Evolutionary conservation across 225 moss, liverwort and hornwort genomes (phyloP), one percentile per base, ranked within the genome.

Genomic region (Bryoerythrophyllum caledonicum): DNA sequence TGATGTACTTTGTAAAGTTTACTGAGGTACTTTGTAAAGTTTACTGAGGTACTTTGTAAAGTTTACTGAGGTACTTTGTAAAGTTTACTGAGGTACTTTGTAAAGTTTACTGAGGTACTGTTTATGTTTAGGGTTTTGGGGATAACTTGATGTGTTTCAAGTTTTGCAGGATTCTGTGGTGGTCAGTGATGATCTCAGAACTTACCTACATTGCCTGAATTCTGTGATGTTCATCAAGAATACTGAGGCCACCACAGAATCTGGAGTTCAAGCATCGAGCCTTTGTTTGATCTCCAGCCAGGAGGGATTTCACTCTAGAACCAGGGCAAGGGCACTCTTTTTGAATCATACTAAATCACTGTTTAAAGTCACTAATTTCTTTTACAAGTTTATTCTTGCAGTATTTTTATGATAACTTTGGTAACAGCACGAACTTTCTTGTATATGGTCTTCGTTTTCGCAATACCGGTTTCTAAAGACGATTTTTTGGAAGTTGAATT

Each of bases 171-270:
- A 57, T 23, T 67, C 3, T 32, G 67, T 54, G 79, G 73, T 65
- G 58, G 65, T 23, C 76, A 12, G 6, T 72, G 76, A 76, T 38
- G 67, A 72, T 51, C 7, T 52, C 0, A 62, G 16, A 72, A 72
- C 65, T 67, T 61, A 72, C 67, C 60, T 66, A 61, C 72, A 60
- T 81, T 60, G 67, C 72, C 76, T 72, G 67, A 66, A 65, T 72
- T 9, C 59, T 71, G 10, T 75, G 71, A 71, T 71, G 67, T 58
- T 32, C 25, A 28, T 70, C 13, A 61, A 46, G 54, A 21, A 43
- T 40, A 11, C 68, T 26, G 72, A 73, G 73, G 51, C 73, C 67
- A 79, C 55, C 44, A 9, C 20, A 51, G 66, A 46, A 27, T 27
- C 27, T 4, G 28, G 6, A 49, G 19, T 10, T 6, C 2, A 20